Conservation (phyloP, 768 basidiomycete species). For the Coprinellus micaceus region DNA sequence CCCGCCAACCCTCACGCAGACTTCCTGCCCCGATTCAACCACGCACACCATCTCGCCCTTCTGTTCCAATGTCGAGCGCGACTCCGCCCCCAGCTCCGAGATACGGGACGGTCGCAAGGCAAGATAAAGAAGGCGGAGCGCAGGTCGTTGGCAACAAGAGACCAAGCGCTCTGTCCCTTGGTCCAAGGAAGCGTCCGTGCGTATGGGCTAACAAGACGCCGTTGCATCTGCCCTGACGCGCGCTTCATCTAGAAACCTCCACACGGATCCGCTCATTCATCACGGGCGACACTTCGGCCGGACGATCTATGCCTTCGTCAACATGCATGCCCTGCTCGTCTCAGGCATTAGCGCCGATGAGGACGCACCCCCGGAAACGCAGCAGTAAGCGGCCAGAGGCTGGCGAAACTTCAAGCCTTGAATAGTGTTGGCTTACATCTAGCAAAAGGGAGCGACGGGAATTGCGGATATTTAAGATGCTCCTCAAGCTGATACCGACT, state of each 20-base stretch:
- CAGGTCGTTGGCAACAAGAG: no score
- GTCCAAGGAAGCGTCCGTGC: not conserved
- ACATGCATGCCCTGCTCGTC: not conserved
- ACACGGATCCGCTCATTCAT: not conserved
- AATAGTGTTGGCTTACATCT: not conserved
- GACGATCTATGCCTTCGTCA: not conserved
- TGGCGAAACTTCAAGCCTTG: not conserved
- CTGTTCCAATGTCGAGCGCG: no score
- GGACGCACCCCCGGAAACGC: not conserved
- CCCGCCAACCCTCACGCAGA: no score
- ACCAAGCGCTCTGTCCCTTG: not conserved
- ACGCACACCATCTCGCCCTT: no score
- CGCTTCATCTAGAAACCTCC: not conserved
- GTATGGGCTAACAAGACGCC: not conserved
- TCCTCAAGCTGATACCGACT: not conserved
- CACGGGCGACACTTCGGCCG: slow-evolving; percentile 4
- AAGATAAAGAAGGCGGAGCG: no score
- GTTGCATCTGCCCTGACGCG: no score
- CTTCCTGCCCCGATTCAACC: no score
- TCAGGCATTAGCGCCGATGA: not conserved
- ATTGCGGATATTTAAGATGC: not conserved
- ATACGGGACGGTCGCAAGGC: no score
- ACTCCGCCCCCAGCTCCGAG: no score
- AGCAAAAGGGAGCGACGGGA: not conserved
- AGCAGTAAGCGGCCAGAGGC: not conserved